Conservation (phyloP, 768 basidiomycete genomes). For the Xerocomellus intermedius region DNA sequence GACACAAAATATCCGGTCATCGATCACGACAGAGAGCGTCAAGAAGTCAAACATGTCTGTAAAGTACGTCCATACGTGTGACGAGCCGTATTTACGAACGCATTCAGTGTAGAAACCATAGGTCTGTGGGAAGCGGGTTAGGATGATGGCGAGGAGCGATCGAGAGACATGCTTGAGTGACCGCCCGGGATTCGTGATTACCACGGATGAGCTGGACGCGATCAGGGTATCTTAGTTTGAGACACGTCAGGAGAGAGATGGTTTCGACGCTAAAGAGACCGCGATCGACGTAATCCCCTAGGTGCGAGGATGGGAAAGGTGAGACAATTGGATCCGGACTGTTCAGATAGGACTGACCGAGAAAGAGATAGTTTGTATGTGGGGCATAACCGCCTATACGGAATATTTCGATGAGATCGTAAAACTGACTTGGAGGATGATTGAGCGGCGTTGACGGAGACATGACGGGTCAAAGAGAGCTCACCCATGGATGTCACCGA, state of each 20-base stretch:
- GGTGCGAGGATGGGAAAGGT: slow-evolving; percentile 1
- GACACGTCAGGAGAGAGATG: slow-evolving; percentile 93
- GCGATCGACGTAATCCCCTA: slow-evolving; percentile 98
- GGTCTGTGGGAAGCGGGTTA: slow-evolving; percentile 53
- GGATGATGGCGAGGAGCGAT: slow-evolving; percentile 2
- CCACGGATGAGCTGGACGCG: slow-evolving; percentile 95
- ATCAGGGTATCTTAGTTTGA: slow-evolving; percentile 96
- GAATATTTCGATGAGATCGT: slow-evolving; percentile 98
- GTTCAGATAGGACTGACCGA: slow-evolving; percentile 58
- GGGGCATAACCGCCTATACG: slow-evolving; percentile 97
- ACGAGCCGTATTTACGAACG: slow-evolving; percentile 92
- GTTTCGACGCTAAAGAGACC: slow-evolving; percentile 98
- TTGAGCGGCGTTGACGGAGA: slow-evolving; percentile 33
- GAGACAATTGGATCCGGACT: not conserved
- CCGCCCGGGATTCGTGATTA: slow-evolving; percentile 96
- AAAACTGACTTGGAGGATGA: slow-evolving; percentile 81
- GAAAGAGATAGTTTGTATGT: slow-evolving; percentile 96
- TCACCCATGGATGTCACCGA: slow-evolving; percentile 99
- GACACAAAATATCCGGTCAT: slow-evolving; percentile 98
- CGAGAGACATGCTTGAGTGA: slow-evolving; percentile 79
- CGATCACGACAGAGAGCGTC: slow-evolving; percentile 95
- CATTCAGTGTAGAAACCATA: slow-evolving; percentile 99
- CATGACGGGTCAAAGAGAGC: slow-evolving; percentile 31
- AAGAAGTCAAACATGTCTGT: slow-evolving; percentile 99
- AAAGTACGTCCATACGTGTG: slow-evolving; percentile 98